Conservation (phyloP, 2,329 filamentous ascomycete species). For the Fonsecaea erecta region DNA sequence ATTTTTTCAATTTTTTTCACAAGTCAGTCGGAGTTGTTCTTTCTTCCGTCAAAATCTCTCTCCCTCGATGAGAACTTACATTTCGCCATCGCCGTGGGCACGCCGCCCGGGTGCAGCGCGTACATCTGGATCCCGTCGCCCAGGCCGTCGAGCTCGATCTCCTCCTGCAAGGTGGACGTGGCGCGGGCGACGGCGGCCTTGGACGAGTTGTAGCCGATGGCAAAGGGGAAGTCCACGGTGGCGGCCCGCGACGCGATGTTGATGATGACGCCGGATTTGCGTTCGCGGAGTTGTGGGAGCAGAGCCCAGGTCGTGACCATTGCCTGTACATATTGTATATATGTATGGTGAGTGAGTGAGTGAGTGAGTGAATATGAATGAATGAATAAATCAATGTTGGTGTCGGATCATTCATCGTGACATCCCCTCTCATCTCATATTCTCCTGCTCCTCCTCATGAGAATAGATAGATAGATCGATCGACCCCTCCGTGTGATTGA, state of each 20-base stretch:
- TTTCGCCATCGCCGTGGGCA: conserved; percentile 22
- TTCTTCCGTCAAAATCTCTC: too few relatives aligned
- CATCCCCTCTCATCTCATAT: too few relatives aligned
- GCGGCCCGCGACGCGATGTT: conserved; percentile 31
- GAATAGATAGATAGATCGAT: too few relatives aligned
- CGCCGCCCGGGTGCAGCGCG: conserved; percentile 27
- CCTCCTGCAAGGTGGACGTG: conserved; percentile 27
- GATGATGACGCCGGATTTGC: conserved; percentile 24
- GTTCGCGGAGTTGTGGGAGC: conserved; percentile 22
- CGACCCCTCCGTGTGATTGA: too few relatives aligned
- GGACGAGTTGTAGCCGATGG: conserved; percentile 25
- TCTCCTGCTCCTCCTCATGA: too few relatives aligned
- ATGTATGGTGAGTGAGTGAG: too few relatives aligned
- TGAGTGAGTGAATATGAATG: too few relatives aligned
- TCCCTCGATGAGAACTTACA: conserved; percentile 6
- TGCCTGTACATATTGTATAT: too few relatives aligned
- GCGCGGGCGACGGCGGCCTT: conserved; percentile 28
- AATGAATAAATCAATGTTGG: too few relatives aligned
- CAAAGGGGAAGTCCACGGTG: conserved; percentile 30
- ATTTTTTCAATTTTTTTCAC: too few relatives aligned
- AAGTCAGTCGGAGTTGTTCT: too few relatives aligned
- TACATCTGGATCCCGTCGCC: conserved; percentile 24
- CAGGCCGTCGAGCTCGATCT: conserved; percentile 27
- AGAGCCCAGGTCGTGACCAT: conserved; percentile 25
- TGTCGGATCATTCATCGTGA: too few relatives aligned